Base-by-base conservation (phyloP, 148 eudicot species). In the Arctostaphylos glauca region DNA sequence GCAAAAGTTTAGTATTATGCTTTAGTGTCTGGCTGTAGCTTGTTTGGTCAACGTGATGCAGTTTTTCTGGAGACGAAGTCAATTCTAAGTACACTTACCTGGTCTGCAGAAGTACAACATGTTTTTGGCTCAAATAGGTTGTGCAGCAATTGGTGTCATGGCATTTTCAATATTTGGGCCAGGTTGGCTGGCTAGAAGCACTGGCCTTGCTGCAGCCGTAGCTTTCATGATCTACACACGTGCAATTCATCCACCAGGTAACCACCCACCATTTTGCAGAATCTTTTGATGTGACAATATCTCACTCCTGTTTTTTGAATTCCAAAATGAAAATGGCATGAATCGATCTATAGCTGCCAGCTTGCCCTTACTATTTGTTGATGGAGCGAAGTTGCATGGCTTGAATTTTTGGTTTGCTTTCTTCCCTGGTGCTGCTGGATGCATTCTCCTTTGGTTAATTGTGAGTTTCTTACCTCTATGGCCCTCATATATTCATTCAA, bases 101-200 rank as follows among this genome's bases (percentile, higher is more conserved):
- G 1, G 4, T 68, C 21, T 85, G 90, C 97, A 96, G 99, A 96
- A 96, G 85, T 96, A 96, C 92, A 96, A 94, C 81, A 89, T 96
- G 94, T 96, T 96, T 80, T 84, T 90, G 90, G 95, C 98, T 59
- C 99, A 96, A 59, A 94, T 96, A n/a, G 99, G 98, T 9, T 96
- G 97, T 85, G 95, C 98, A 72, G 94, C 97, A 13, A 87, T 92
- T 66, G 99, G 99, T 52, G 99, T 93, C 58, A 77, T 94, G 78
- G 95, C 98, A 46, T 89, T 91, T 74, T 83, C 96, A 13, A n/a
- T 94, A 6, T 86, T 96, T 21, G 99, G 99, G 0, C 95, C 97
- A 9, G 92, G 98, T 76, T 96, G 99, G 98, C 91, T 96, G 38
- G 92, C 99, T 7, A 87, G 96, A 84, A 88, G 97, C 78, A 49